phyloP scores from a whole-genome alignment of 2,329 filamentous ascomycete genomes.

The Fusarium nematophilum region DNA sequence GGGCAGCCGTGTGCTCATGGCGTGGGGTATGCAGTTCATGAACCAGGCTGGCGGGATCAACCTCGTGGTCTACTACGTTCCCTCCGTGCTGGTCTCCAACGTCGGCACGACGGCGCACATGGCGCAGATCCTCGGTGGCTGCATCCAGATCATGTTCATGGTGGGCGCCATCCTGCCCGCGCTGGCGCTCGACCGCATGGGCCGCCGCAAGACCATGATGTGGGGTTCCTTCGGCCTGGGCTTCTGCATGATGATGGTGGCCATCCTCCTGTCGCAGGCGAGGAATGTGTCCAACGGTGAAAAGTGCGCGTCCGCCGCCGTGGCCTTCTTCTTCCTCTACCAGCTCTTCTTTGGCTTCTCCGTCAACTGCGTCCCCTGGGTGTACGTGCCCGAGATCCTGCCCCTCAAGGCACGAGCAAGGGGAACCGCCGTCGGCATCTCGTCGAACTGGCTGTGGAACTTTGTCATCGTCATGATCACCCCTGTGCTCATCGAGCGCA shows the following conservation, averaged over 20 bases:
- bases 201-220: slow-evolving; percentile 57
- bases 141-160: slow-evolving; percentile 53
- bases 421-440: slow-evolving; percentile 19
- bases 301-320: slow-evolving; percentile 27
- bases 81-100: slow-evolving; percentile 45
- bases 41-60: slow-evolving; percentile 63
- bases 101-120: slow-evolving; percentile 49
- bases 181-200: slow-evolving; percentile 51
- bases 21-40: slow-evolving; percentile 37
- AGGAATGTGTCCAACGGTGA: slow-evolving; percentile 23
- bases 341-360: slow-evolving; percentile 29
- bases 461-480: neutral
- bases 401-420: slow-evolving; percentile 26
- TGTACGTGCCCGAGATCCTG: slow-evolving; percentile 30
- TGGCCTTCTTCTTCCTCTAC: slow-evolving; percentile 31
- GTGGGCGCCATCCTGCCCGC: slow-evolving; percentile 51
- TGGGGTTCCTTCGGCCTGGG: slow-evolving; percentile 48
- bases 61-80: slow-evolving; percentile 53
- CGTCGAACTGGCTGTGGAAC: neutral
- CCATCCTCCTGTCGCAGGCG: slow-evolving; percentile 26
- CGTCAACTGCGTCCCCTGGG: slow-evolving; percentile 30
- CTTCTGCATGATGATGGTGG: slow-evolving; percentile 39
- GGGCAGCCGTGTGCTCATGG: slow-evolving; percentile 25
- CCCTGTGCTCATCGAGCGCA: slow-evolving; percentile 12
- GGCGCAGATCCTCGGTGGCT: slow-evolving; percentile 50